Evolutionary conservation across 2,329 filamentous ascomycete species (phyloP).

Genomic region (Bipolaris oryzae): DNA sequence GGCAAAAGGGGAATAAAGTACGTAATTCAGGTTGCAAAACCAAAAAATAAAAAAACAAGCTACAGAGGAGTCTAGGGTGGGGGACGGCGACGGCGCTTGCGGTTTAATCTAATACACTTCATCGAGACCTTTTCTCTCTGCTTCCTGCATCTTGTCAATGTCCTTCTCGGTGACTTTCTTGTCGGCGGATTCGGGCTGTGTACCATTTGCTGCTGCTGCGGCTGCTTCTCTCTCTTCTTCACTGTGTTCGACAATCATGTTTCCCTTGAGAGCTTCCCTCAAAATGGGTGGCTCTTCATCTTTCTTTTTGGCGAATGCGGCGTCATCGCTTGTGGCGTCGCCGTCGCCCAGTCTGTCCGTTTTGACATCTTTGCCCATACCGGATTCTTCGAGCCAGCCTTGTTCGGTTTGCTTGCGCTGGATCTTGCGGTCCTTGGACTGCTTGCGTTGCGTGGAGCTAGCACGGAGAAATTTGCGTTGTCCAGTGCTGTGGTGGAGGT

Average conservation of each 20-base stretch:
- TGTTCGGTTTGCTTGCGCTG: constrained; percentile 43
- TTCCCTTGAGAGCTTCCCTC: constrained; percentile 41
- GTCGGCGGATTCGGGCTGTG: constrained; percentile 18
- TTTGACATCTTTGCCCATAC: constrained; percentile 53
- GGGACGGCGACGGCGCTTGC: no score
- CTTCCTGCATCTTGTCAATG: constrained; percentile 39
- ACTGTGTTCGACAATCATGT: constrained; percentile 42
- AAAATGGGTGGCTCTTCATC: constrained; percentile 31
- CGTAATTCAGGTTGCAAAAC: no score
- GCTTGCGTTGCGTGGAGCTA: constrained; percentile 38
- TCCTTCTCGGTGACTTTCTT: constrained; percentile 30
- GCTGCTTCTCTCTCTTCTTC: constrained; percentile 23
- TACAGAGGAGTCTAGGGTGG: no score
- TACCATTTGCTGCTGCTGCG: constrained; percentile 20
- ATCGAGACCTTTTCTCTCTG: constrained; percentile 37
- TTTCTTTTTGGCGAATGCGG: constrained; percentile 8
- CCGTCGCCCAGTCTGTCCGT: constrained; percentile 56
- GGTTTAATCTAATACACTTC: constrained; percentile 39
- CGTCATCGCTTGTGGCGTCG: constrained; percentile 34
- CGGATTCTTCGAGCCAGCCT: constrained; percentile 55
- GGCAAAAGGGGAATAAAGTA: no score
- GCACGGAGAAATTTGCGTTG: constrained; percentile 33
- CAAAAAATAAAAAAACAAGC: no score
- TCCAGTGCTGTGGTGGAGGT: constrained; percentile 25
- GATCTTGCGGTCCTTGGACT: constrained; percentile 45